Percentiles rank a stretch among this genome's conserved stretches.
Evolutionary conservation across 169 alveolate species (phyloP).

Genomic region (Theileria sp.): DNA sequence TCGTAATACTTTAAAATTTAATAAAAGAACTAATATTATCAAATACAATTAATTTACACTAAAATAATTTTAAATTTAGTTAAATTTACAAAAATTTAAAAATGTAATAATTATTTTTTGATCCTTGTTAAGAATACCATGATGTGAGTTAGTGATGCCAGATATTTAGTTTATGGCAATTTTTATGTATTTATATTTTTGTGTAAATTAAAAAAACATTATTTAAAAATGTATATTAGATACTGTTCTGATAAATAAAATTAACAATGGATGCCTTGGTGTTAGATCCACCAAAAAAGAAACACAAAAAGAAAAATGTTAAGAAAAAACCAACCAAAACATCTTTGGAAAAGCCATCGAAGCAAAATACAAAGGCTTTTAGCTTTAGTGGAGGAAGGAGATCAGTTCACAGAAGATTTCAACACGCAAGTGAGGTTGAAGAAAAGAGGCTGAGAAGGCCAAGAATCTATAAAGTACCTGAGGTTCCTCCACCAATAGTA

Average conservation of each 20-base stretch:
- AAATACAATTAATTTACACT: background rate
- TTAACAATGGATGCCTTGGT: conserved; percentile 33
- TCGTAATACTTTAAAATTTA: background rate
- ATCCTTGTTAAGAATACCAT: background rate
- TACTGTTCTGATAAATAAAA: background rate
- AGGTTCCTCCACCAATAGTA: conserved; percentile 83
- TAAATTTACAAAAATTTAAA: too few relatives aligned
- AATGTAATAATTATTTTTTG: background rate
- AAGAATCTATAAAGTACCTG: conserved; percentile 81
- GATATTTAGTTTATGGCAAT: background rate
- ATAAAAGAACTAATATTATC: too few relatives aligned
- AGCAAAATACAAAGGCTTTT: conserved; percentile 89
- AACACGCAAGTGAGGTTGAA: conserved; percentile 82
- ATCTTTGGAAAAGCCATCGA: conserved; percentile 44
- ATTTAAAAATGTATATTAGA: background rate
- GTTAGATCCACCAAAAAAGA: conserved; percentile 7
- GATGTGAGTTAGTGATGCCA: background rate
- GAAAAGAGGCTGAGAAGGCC: conserved; percentile 82
- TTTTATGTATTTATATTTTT: conserved; percentile 9
- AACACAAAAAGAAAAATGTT: conserved; percentile 27
- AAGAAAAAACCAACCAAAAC: conserved; percentile 40
- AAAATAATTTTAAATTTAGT: too few relatives aligned
- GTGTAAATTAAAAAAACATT: conserved; percentile 2
- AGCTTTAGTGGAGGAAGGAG: conserved; percentile 90
- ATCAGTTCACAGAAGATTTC: conserved; percentile 87